These are phyloP conservation scores for Vigna angularis DNA, from an alignment of 306 rosid species.

Conservation along the genomic window DNA sequence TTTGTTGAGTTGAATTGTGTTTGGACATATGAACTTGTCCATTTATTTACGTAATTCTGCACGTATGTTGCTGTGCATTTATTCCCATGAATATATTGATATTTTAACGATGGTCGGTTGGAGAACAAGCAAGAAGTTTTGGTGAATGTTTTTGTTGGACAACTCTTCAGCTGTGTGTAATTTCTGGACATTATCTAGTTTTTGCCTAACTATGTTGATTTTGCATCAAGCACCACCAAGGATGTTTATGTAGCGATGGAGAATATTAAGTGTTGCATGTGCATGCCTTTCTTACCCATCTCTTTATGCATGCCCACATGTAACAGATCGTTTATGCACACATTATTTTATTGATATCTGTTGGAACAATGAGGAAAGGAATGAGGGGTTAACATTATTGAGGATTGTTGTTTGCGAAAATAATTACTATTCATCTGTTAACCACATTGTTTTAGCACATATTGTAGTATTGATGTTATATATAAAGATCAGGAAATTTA, in stretches of 20 bases:
- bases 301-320: constrained; percentile 28
- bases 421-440: constrained; percentile 1
- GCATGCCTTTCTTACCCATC: constrained; percentile 21
- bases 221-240: background rate
- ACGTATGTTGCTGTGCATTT: constrained; percentile 21
- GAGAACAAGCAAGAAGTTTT: background rate
- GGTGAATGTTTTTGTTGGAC: background rate
- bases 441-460: background rate
- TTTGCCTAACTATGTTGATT: constrained; percentile 25
- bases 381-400: constrained; percentile 19
- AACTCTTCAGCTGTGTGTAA: constrained; percentile 16
- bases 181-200: constrained; percentile 27
- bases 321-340: constrained; percentile 27
- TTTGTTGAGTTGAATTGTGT: constrained; percentile 5
- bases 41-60: constrained; percentile 10
- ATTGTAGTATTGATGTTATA: background rate
- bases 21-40: constrained; percentile 5
- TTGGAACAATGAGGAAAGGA: constrained; percentile 9
- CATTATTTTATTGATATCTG: constrained; percentile 28
- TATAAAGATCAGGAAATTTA: background rate
- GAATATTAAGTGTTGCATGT: constrained; percentile 13
- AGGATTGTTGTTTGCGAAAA: constrained; percentile 13
- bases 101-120: constrained; percentile 23
- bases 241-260: constrained; percentile 24
- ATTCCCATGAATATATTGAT: constrained; percentile 1